Percentiles rank a stretch among this genome's conserved stretches.
These are phyloP conservation scores for Saccharum spontaneum DNA, from an alignment of 176 grass and related monocot species.

Conservation along the genomic window DNA sequence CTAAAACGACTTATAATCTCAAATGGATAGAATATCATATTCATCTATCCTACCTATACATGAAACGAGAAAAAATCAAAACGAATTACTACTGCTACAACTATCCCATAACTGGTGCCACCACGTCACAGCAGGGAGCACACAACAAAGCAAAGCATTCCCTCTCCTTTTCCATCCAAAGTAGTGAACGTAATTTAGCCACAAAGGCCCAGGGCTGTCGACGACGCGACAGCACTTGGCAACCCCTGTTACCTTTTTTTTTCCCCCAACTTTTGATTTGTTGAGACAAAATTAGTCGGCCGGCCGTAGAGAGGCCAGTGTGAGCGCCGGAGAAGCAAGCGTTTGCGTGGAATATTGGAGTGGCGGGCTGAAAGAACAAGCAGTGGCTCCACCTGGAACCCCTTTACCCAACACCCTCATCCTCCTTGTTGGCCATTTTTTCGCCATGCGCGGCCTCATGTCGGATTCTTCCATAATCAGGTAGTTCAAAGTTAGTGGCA, in stretches of 20 bases:
- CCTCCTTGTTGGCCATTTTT: constrained; percentile 20
- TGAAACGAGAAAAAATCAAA: neutral
- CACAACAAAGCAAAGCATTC: constrained; percentile 18
- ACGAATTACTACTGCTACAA: neutral
- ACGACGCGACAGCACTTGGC: constrained; percentile 23
- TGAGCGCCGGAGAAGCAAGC: neutral
- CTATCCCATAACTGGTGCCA: constrained; percentile 11
- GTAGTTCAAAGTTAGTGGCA: neutral
- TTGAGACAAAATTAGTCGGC: constrained; percentile 3
- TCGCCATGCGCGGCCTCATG: neutral
- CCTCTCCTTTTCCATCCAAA: neutral
- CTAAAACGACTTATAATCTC: too few relatives aligned
- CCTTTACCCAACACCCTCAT: constrained; percentile 29
- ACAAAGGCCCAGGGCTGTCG: neutral
- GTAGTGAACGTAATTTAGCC: constrained; percentile 26
- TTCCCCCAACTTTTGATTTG: constrained; percentile 24
- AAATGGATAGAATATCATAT: neutral
- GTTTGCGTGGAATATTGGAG: constrained; percentile 18
- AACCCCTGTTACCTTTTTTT: neutral
- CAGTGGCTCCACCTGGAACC: constrained; percentile 1
- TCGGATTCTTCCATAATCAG: neutral
- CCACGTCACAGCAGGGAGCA: neutral
- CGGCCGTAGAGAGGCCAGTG: neutral
- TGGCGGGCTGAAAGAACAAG: neutral
- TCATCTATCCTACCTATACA: neutral